Evolutionary conservation across 2,329 filamentous ascomycete species (phyloP).

Genomic region (Scolecobasidium constrictum): DNA sequence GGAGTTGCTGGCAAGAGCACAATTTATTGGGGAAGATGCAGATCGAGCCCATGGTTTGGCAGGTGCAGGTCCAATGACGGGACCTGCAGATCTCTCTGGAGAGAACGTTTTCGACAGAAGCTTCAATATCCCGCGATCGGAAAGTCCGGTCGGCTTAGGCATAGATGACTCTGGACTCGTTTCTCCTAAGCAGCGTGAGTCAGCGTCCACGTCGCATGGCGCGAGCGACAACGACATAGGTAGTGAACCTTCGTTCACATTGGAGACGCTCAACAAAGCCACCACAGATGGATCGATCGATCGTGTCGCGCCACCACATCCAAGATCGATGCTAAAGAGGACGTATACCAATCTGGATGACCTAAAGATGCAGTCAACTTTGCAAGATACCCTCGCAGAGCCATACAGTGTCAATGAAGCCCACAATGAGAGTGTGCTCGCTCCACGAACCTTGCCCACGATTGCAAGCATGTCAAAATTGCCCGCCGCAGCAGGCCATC

Average conservation of each 20-base stretch:
- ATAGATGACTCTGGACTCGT: not conserved
- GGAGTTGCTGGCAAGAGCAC: constrained; percentile 72
- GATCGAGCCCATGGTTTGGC: constrained; percentile 39
- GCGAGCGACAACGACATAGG: constrained; percentile 1
- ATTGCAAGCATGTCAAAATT: constrained; percentile 2
- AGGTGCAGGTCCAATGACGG: constrained; percentile 59
- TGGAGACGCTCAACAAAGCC: constrained; percentile 14
- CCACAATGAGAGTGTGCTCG: constrained; percentile 17
- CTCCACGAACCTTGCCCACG: constrained; percentile 19
- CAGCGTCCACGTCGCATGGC: constrained; percentile 2
- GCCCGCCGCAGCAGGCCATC: constrained; percentile 15
- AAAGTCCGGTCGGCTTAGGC: constrained; percentile 30
- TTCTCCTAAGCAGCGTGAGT: not conserved
- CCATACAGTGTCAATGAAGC: constrained; percentile 56
- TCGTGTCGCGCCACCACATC: constrained; percentile 20
- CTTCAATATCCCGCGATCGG: constrained; percentile 45
- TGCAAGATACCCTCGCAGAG: constrained; percentile 75
- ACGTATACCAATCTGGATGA: constrained; percentile 78
- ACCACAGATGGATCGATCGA: constrained; percentile 30
- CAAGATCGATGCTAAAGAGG: constrained; percentile 62
- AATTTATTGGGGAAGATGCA: constrained; percentile 61
- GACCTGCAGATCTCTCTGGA: constrained; percentile 61
- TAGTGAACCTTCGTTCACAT: constrained; percentile 2
- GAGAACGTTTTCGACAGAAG: constrained; percentile 79
- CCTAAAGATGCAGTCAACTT: constrained; percentile 65